A percentile compares a stretch with the other conserved stretches of the same genome.
Evolutionary conservation across 176 grass and related monocot genomes (phyloP).

Genomic region (Hordeum marinum): DNA sequence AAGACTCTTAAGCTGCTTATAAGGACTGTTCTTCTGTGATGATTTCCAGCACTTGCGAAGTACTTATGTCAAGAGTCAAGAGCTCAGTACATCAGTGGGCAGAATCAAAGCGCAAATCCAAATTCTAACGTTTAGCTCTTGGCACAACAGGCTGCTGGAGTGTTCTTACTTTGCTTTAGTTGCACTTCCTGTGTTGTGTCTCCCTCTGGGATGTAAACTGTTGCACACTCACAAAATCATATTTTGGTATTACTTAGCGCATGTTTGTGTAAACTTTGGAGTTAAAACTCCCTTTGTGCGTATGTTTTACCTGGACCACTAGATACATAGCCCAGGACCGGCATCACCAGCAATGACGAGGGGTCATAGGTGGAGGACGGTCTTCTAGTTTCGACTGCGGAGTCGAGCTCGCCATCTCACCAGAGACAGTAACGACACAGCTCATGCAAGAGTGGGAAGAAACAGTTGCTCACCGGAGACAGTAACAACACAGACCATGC

Average conservation of each 20-base stretch:
- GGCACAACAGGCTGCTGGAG: not conserved
- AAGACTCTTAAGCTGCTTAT: not conserved
- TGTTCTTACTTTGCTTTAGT: not conserved
- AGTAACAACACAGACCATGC: too few species aligned
- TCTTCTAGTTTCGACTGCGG: too few species aligned
- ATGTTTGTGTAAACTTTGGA: too few species aligned
- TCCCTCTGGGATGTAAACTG: not conserved
- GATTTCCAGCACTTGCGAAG: not conserved
- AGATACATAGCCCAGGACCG: too few species aligned
- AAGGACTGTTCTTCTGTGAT: not conserved
- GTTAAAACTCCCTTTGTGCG: too few species aligned
- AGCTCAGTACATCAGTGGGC: not conserved
- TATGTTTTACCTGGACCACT: too few species aligned
- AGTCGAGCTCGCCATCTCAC: too few species aligned
- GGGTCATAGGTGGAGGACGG: too few species aligned
- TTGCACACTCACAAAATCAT: not conserved
- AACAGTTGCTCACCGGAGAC: too few species aligned
- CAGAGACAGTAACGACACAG: too few species aligned
- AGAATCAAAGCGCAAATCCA: not conserved
- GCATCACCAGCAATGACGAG: too few species aligned
- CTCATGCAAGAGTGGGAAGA: too few species aligned
- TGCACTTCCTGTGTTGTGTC: not conserved
- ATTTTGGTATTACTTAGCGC: not conserved
- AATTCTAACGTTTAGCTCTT: not conserved
- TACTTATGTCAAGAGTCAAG: not conserved